Percentiles rank a stretch among this genome's conserved stretches.
Evolutionary conservation across 2,329 filamentous ascomycete genomes (phyloP).

Genomic region (Paecilomyces niveus): DNA sequence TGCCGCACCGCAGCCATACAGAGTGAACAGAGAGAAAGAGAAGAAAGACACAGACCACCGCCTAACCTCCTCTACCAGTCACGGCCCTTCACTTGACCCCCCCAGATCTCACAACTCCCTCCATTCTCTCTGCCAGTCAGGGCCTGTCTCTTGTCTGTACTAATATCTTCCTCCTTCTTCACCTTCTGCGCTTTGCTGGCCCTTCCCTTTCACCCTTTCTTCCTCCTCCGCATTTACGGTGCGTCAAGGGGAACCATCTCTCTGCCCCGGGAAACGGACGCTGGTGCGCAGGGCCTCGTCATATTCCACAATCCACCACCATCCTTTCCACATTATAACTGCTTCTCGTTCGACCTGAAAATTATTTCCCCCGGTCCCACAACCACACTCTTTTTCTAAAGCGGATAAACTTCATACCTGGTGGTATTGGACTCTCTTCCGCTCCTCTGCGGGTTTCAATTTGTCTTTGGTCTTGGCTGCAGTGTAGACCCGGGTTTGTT

Average conservation of each 20-base stretch:
- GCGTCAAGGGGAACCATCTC: not conserved
- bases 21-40: no score
- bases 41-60: not conserved
- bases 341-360: slow-evolving; percentile 10
- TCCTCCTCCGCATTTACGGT: slow-evolving; percentile 1
- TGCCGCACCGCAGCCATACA: not conserved
- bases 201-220: slow-evolving; percentile 5
- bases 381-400: slow-evolving; percentile 16
- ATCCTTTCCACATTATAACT: slow-evolving; percentile 17
- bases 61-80: not conserved
- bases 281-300: slow-evolving; percentile 31
- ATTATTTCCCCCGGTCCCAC: slow-evolving; percentile 11
- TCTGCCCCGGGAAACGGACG: slow-evolving; percentile 11
- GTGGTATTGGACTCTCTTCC: slow-evolving; percentile 8
- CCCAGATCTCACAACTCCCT: not conserved
- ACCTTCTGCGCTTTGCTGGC: slow-evolving; percentile 2
- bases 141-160: not conserved
- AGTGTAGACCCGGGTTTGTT: slow-evolving; percentile 8
- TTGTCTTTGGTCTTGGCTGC: slow-evolving; percentile 7
- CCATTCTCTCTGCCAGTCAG: not conserved
- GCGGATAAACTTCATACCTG: slow-evolving; percentile 11
- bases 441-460: slow-evolving; percentile 14
- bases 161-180: not conserved
- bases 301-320: slow-evolving; percentile 31
- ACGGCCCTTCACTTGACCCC: not conserved